Evolutionary conservation across 371 early-diverging fungal species (phyloP), one percentile per base, ranked within the genome.

Genomic region (Rhizopus microsporus): DNA sequence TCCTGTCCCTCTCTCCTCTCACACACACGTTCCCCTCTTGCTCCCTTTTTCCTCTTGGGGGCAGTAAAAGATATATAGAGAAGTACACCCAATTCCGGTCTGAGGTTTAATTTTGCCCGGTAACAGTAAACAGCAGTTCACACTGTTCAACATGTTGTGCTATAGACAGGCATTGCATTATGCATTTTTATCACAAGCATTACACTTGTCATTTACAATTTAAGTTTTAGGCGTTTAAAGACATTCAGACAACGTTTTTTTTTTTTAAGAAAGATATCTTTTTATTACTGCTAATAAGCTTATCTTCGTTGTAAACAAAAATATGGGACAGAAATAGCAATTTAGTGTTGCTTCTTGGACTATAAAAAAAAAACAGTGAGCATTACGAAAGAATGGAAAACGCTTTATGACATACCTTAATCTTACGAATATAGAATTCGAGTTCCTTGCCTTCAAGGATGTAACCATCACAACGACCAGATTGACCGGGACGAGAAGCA

Each of bases 381-480:
- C 17, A 17, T 45, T 35, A 9, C n/a, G 9, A 31, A 35, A 32
- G 5, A 15, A 29, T 38, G 35, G 44, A 30, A 15, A 23, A 13
- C 33, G 5, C 3, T 42, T 6, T n/a, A 15, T 59, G 51, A 34
- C 1, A 45, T 67, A 77, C 77, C 87, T 93, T 94, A 80, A 97
- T 85, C 87, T 93, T 93, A 68, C 88, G 84, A 74, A 91, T 68
- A 86, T 97, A 98, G 89, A 98, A 98, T 56, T 94, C 91, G 62
- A 98, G 93, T 84, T 98, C 97, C 77, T 96, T 94, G 66, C 99
- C 99, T 82, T 99, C 99, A 54, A 99, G 89, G 66, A 99, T 92
- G 87, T 98, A 95, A 54, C 99, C 99, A 75, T 99, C 99, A 65
- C 90, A 88, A 71, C 94, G 94, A 65, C 99, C 99, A 72, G 91